Evolutionary conservation across 106 monocot species (phyloP), one percentile per base, ranked within the genome.

Genomic region (Platanthera guangdongensis): DNA sequence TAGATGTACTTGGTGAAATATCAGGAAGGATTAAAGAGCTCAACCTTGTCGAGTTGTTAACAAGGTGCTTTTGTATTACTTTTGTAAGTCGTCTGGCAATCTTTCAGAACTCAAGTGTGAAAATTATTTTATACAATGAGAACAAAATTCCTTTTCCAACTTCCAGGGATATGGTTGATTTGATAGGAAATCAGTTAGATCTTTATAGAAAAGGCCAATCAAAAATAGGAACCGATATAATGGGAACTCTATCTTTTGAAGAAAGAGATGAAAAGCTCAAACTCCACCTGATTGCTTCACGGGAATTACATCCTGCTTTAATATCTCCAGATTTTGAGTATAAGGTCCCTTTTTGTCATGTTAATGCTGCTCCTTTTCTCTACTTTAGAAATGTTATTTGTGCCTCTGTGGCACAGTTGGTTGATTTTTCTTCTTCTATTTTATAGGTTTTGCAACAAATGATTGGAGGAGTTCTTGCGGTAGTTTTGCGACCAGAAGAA

Each of bases 261-360:
- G 94, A 99, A 84, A 88, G 90, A 81, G 99, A 99, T 84, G 94
- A 92, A 80, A 94, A 62, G 48, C 81, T 99, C 82, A 99, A 92
- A 65, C 75, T 57, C 9, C 90, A 94, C 83, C 77, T 99, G 55
- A 85, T 99, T 67, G 81, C 79, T 62, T 79, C 88, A 4, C 83
- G 85, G 79, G 86, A 94, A 75, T 92, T 99, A 77, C 99, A 99
- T 59, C 99, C 99, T 80, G 99, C 99, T 79, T 80, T 94, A 77
- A 76, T 88, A 59, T 94, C 99, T 81, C 68, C 90, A 60, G 90
- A 99, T 54, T 77, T 82, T 81, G 99, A 99, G 78, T 85, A 94
- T 79, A 90, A 99, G 92, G 99, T 99, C 72, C 57, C 74, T 75
- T 45, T 45, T 72, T 39, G 53, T 49, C 11, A 16, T 70, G 78